Conservation (phyloP, 2,329 filamentous ascomycete genomes). For the Venturia oleaginea region DNA sequence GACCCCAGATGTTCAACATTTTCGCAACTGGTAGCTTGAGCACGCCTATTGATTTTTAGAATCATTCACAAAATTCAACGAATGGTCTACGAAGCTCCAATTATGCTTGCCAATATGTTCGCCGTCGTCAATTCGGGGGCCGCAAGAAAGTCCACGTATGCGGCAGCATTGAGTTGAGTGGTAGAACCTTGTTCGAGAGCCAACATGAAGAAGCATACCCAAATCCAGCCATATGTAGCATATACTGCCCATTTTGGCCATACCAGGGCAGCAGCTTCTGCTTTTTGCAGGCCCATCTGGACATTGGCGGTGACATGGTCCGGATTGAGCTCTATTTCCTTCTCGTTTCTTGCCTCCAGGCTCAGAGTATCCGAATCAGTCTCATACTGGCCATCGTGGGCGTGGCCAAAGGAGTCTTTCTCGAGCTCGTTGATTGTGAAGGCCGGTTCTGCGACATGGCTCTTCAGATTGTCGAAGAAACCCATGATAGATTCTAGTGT, state of each 20-base stretch:
- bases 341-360: constrained; percentile 24
- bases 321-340: constrained; percentile 22
- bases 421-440: neutral
- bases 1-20: constrained; percentile 58
- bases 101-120: constrained; percentile 17
- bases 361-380: constrained; percentile 19
- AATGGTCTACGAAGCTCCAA: constrained; percentile 14
- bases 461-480: neutral
- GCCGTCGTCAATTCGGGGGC: constrained; percentile 19
- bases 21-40: constrained; percentile 58
- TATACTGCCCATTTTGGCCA: constrained; percentile 22
- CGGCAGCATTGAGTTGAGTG: constrained; percentile 21
- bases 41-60: constrained; percentile 35
- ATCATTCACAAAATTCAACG: neutral
- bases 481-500: neutral
- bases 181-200: constrained; percentile 26
- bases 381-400: constrained; percentile 2
- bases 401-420: neutral
- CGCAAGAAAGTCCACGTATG: constrained; percentile 22
- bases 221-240: constrained; percentile 23
- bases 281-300: constrained; percentile 23
- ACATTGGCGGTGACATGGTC: constrained; percentile 22
- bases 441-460: neutral
- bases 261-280: constrained; percentile 23
- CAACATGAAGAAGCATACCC: constrained; percentile 29